Conservation (phyloP, 768 basidiomycete genomes). For the Lentinula detonsa region DNA sequence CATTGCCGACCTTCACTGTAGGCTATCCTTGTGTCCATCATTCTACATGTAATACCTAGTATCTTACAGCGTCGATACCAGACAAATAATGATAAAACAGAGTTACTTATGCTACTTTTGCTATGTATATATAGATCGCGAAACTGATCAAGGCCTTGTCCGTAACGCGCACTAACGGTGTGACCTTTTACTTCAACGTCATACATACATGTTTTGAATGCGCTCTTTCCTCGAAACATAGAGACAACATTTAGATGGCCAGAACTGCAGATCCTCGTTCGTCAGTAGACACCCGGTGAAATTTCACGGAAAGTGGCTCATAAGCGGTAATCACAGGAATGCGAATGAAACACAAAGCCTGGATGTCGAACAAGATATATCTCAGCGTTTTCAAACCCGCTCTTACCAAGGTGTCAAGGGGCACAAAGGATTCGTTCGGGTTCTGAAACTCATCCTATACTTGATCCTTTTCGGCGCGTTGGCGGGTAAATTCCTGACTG, state of each 20-base stretch:
- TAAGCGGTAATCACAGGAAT: not conserved
- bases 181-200: not conserved
- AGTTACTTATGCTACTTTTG: not conserved
- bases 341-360: not conserved
- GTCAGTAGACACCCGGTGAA: not conserved
- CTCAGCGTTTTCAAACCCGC: no score
- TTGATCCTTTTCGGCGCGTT: slow-evolving; percentile 46
- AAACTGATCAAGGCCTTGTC: no score
- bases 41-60: slow-evolving; percentile 26
- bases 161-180: not conserved
- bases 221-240: no score
- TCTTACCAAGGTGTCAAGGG: no score
- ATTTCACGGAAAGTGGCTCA: not conserved
- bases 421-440: slow-evolving; percentile 42
- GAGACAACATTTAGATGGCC: not conserved
- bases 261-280: not conserved
- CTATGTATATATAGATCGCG: not conserved
- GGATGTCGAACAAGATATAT: not conserved
- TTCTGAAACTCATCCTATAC: slow-evolving; percentile 67
- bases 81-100: not conserved
- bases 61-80: slow-evolving; percentile 17
- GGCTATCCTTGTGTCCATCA: slow-evolving; percentile 1
- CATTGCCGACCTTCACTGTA: not conserved
- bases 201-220: not conserved
- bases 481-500: slow-evolving; percentile 79